phyloP scores from a whole-genome alignment of 495 filamentous ascomycete species.

The Penicillium macrosclerotiorum region DNA sequence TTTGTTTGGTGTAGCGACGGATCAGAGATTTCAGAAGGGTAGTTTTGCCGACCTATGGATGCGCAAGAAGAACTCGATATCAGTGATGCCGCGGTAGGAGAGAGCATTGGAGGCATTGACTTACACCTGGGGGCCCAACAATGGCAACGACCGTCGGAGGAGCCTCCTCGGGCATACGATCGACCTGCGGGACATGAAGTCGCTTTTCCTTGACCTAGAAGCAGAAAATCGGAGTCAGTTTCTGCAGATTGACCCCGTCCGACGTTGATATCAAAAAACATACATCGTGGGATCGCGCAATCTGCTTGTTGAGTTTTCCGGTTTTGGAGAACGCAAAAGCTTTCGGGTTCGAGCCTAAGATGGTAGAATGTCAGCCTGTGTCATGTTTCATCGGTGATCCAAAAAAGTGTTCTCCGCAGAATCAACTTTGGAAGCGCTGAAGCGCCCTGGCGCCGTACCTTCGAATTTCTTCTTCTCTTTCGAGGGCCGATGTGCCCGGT shows the following conservation, averaged over 20 bases:
- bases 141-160: slow-evolving; percentile 88
- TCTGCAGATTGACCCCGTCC: not conserved
- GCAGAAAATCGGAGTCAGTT: slow-evolving; percentile 21
- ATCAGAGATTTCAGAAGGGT: slow-evolving; percentile 89
- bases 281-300: slow-evolving; percentile 90
- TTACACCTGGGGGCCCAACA: slow-evolving; percentile 89
- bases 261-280: too few relatives aligned
- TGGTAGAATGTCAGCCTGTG: slow-evolving; percentile 13
- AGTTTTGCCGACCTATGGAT: slow-evolving; percentile 59
- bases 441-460: slow-evolving; percentile 30
- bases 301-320: slow-evolving; percentile 78
- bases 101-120: slow-evolving; percentile 20
- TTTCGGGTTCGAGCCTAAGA: slow-evolving; percentile 77
- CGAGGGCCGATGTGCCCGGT: slow-evolving; percentile 78
- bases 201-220: slow-evolving; percentile 86
- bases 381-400: slow-evolving; percentile 1
- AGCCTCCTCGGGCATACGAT: slow-evolving; percentile 93
- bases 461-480: slow-evolving; percentile 89
- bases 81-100: not conserved
- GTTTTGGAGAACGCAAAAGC: slow-evolving; percentile 86
- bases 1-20: slow-evolving; percentile 92
- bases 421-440: slow-evolving; percentile 10
- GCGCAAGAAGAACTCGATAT: slow-evolving; percentile 9
- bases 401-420: slow-evolving; percentile 12
- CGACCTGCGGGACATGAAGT: slow-evolving; percentile 91